Evolutionary conservation across 2,329 filamentous ascomycete species (phyloP), one percentile per base, ranked within the genome.

Genomic region (Stachybotrys echinatus): DNA sequence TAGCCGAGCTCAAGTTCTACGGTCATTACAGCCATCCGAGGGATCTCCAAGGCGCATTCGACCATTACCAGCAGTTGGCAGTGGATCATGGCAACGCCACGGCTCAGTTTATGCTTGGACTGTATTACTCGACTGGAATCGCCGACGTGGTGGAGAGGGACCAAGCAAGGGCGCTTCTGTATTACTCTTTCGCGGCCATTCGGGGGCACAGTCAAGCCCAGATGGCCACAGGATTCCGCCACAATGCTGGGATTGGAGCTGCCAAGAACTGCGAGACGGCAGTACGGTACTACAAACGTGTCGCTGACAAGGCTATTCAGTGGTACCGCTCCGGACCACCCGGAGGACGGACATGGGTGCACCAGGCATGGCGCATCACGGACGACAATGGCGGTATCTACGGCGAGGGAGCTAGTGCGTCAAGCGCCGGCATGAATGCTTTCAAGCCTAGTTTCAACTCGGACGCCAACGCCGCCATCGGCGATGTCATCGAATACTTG

Each of bases 1-100:
- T 99, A 21, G 94, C 89, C 18, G 89, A 99, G 65, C 86, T 99
- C 79, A 96, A 95, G 73, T 97, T 97, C 69, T 91, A 94, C 61
- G 94, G 94, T 65, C 96, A 97, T 69, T 95, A 87, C 69, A 88
- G 89, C 20, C 81, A 96, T 61, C 92, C 92, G 2, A 80, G 86
- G 55, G 84, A 96, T 64, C 90, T 96, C 58, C 75, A 80, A 27
- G 77, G 81, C 45, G 89, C 94, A 0, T 96, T 95, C 65, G 76
- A 80, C 56, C 81, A 89, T 72, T 99, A 97, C 68, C 76, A 88
- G 54, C 77, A 85, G 53, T 78, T 99, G 48, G 89, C 92, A 3
- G 77, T 79, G 18, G 67, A 85, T 52, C 81, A 87, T 56, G 94
- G 92, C 42, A 97, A 99, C 68, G 87, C 83, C 56, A 95, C 92